A percentile compares a stretch with the other conserved stretches of the same genome.
Conservation (phyloP, 345 rosid species). For the Bruguiera sexangula region DNA sequence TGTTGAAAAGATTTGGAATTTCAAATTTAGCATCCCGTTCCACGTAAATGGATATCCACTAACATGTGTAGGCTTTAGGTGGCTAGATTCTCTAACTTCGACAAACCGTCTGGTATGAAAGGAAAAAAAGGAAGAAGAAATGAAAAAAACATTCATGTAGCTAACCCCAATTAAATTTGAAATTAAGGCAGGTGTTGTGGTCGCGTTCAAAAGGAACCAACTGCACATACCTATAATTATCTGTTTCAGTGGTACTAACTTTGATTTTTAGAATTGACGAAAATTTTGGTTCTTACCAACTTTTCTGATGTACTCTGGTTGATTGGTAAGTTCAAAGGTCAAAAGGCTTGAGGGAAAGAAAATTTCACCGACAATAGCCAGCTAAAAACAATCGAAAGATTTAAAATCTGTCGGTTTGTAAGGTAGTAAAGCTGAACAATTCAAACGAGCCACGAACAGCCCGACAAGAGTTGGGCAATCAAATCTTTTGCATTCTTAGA, state of each 20-base stretch:
- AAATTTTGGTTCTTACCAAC: not conserved
- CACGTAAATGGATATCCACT: not conserved
- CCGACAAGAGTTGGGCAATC: no score
- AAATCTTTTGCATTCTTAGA: no score
- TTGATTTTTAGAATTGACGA: not conserved
- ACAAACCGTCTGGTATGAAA: not conserved
- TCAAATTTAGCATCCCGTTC: not conserved
- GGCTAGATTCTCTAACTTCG: not conserved
- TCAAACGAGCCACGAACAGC: no score
- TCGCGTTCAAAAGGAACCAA: not conserved
- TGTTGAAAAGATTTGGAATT: not conserved
- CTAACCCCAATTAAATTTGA: no score
- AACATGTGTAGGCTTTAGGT: not conserved
- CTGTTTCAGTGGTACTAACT: not conserved
- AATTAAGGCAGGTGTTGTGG: not conserved
- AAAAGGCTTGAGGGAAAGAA: not conserved
- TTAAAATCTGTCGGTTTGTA: no score
- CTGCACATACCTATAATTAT: constrained; percentile 1
- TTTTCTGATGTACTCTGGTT: not conserved
- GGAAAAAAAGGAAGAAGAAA: no score
- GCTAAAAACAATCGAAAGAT: not conserved
- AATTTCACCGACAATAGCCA: not conserved
- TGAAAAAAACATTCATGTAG: no score
- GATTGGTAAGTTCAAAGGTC: not conserved
- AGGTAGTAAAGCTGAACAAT: no score